Evolutionary conservation across 1,284 basidiomycete species (phyloP).

Genomic region (Pascua sp.): DNA sequence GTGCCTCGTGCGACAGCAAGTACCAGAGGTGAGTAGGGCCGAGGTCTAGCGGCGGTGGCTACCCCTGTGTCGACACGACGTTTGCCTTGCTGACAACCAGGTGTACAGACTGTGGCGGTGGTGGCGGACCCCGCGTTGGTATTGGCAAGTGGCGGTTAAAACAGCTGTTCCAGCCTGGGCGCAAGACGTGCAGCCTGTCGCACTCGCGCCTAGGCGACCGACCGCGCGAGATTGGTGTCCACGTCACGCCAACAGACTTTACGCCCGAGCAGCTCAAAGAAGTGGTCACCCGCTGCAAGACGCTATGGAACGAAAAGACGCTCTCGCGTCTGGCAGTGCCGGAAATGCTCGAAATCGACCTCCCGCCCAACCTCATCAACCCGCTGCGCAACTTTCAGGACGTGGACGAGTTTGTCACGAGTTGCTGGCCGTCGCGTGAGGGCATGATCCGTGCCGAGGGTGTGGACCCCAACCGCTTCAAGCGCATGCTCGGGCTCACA

Average conservation of each 20-base stretch:
- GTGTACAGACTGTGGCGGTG: slow-evolving; percentile 43
- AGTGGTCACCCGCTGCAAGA: slow-evolving; percentile 42
- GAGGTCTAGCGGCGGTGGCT: slow-evolving; percentile 3
- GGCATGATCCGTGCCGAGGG: slow-evolving; percentile 43
- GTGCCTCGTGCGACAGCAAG: slow-evolving; percentile 39
- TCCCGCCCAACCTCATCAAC: slow-evolving; percentile 34
- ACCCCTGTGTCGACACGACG: slow-evolving; percentile 30
- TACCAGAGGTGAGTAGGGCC: slow-evolving; percentile 35
- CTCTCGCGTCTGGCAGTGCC: slow-evolving; percentile 46
- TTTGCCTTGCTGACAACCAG: slow-evolving; percentile 5
- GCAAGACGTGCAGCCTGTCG: slow-evolving; percentile 51
- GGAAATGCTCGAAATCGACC: slow-evolving; percentile 48
- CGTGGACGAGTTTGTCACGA: slow-evolving; percentile 42
- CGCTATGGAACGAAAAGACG: slow-evolving; percentile 48
- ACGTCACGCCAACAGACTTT: slow-evolving; percentile 45
- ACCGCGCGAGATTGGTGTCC: slow-evolving; percentile 43
- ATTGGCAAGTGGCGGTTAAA: slow-evolving; percentile 53
- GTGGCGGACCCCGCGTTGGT: slow-evolving; percentile 47
- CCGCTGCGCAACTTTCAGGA: slow-evolving; percentile 40
- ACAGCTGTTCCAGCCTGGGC: slow-evolving; percentile 50
- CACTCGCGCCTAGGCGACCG: slow-evolving; percentile 48
- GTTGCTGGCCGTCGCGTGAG: slow-evolving; percentile 46
- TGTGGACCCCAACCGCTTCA: slow-evolving; percentile 38
- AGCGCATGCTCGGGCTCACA: slow-evolving; percentile 41
- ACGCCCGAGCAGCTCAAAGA: slow-evolving; percentile 45